Conservation (phyloP, 1,139 yeast species). For the Hansenula sp. region DNA sequence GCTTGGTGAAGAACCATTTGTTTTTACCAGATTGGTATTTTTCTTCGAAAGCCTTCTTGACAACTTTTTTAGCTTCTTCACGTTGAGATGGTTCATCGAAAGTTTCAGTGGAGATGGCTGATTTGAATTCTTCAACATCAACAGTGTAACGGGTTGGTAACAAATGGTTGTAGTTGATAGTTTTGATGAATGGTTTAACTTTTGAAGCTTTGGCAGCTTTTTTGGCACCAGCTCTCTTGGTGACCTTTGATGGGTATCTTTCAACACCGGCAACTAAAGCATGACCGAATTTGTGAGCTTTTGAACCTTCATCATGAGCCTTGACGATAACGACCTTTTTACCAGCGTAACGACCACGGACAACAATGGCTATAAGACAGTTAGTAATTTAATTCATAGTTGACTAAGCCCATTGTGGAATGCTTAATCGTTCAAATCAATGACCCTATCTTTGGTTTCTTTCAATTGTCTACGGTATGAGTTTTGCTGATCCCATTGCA, state of each 20-base stretch:
- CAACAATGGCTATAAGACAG: conserved; percentile 77
- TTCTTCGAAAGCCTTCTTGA: conserved; percentile 99
- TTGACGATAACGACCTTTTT: conserved; percentile 99
- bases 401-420: too few relatives aligned
- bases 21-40: conserved; percentile 99
- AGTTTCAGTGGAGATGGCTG: conserved; percentile 88
- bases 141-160: conserved; percentile 99
- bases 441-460: too few relatives aligned
- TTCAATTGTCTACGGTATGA: too few relatives aligned
- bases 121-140: conserved; percentile 94
- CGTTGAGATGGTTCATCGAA: conserved; percentile 98
- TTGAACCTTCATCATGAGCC: conserved; percentile 99
- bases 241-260: conserved; percentile 97
- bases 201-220: conserved; percentile 95
- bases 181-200: conserved; percentile 99
- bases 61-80: conserved; percentile 98
- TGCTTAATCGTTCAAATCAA: too few relatives aligned
- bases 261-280: conserved; percentile 99
- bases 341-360: conserved; percentile 99
- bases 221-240: conserved; percentile 95
- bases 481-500: too few relatives aligned
- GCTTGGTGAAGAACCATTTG: conserved; percentile 99
- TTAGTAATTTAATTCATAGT: conserved; percentile 14
- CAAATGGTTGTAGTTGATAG: conserved; percentile 99
- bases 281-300: conserved; percentile 98